A percentile compares a stretch with the other conserved stretches of the same genome.
Evolutionary conservation across 352 stramenopile genomes (phyloP).

Genomic region (Globisporangium radiosum): DNA sequence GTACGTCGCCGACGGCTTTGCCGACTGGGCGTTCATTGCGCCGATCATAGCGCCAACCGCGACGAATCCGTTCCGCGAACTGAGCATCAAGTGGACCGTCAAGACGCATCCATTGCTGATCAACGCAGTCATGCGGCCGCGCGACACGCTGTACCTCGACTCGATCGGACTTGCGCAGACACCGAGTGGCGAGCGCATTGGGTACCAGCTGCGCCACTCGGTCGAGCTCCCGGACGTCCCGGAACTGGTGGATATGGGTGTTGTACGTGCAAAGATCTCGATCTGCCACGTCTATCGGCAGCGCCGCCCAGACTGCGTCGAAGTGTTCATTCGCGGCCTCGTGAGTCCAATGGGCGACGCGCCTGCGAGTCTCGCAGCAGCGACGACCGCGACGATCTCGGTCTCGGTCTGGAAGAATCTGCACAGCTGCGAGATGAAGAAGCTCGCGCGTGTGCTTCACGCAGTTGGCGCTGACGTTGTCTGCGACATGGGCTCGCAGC

Average conservation of each 20-base stretch:
- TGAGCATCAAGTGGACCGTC: constrained; percentile 48
- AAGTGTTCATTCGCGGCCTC: constrained; percentile 28
- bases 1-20: constrained; percentile 42
- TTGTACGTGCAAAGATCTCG: constrained; percentile 46
- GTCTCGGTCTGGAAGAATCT: constrained; percentile 7
- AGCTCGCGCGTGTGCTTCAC: constrained; percentile 9
- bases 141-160: constrained; percentile 54
- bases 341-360: constrained; percentile 4
- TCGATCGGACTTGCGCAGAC: constrained; percentile 33
- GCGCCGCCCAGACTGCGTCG: constrained; percentile 28
- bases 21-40: constrained; percentile 36
- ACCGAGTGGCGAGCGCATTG: constrained; percentile 32
- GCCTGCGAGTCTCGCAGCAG: neutral
- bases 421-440: constrained; percentile 9
- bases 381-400: neutral
- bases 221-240: constrained; percentile 43
- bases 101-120: constrained; percentile 31
- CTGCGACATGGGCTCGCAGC: neutral
- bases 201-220: constrained; percentile 53
- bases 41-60: constrained; percentile 26
- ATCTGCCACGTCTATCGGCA: constrained; percentile 45
- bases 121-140: constrained; percentile 36
- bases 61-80: constrained; percentile 32
- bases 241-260: constrained; percentile 22
- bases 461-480: neutral